Base-by-base conservation (phyloP, 805 yeast genomes). In the Candida ortonii region DNA sequence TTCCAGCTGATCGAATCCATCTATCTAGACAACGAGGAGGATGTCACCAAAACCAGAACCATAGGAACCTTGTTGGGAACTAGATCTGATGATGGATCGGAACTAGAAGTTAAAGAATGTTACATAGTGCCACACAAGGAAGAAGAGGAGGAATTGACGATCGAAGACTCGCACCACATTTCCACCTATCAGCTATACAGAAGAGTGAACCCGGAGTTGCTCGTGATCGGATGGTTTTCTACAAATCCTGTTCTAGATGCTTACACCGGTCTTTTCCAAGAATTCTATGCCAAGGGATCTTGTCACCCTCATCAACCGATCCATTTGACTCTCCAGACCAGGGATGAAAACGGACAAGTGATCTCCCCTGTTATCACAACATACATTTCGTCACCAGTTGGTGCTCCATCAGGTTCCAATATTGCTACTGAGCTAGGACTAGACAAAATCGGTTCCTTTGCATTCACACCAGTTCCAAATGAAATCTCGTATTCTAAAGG, bases 161-260 rank as follows among this genome's bases (percentile, higher is more conserved):
- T 87, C 42, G 89, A 81, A 54, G 85, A 84, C 52, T 81, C 79
- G 39, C 80, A 76, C 57, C 87, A 84, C 68, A 73, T 76, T 54
- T 65, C 78, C 21, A 73, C 84, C 61, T 83, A 68, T 62, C 79
- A 77, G 49, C 65, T 87, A 53, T 76, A 83, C 63, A 82, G 80
- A 65, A 77, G 76, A 55, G 78, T 90, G 21, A 81, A 80, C 61
- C 90, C 93, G 38, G 83, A 82, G 55, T 83, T 80, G 46, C 70
- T 71, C 33, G 81, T 87, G 36, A 70, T 87, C 30, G 96, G 96
- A 36, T 87, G 96, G 96, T 87, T 84, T 58, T 79, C 81, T 32
- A 67, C 74, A 25, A 64, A 68, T 30, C 64, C 72, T 13, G 68
- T 67, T 46, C 72, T 85, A 44, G 89, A 84, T 62, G 70, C 76